Evolutionary conservation across 352 stramenopile genomes (phyloP).

Genomic region (Pythium brassicae): DNA sequence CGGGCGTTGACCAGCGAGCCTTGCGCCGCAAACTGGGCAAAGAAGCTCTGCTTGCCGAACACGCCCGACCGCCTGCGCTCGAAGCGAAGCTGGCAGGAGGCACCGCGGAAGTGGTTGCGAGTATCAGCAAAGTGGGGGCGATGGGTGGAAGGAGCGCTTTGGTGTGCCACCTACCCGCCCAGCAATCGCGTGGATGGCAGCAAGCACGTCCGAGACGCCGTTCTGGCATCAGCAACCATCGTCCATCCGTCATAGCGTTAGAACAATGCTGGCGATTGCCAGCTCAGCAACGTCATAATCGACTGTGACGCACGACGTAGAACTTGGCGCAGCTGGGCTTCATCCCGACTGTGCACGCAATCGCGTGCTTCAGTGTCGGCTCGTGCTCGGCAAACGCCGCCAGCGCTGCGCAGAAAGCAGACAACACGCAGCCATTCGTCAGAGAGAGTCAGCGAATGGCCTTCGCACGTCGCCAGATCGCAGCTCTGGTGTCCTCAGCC

Average conservation of each 20-base stretch:
- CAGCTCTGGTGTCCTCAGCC: too few species aligned
- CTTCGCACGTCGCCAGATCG: too few species aligned
- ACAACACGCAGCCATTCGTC: too few species aligned
- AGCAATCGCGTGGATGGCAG: slow-evolving; percentile 43
- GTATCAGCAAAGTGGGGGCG: not conserved
- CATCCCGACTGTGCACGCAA: slow-evolving; percentile 96
- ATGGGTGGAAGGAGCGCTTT: not conserved
- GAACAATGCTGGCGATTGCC: not conserved
- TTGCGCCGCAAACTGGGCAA: slow-evolving; percentile 13
- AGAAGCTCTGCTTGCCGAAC: slow-evolving; percentile 14
- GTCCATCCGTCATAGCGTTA: too few species aligned
- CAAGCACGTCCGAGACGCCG: slow-evolving; percentile 46
- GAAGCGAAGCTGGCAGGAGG: slow-evolving; percentile 14
- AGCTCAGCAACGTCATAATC: not conserved
- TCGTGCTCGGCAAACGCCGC: slow-evolving; percentile 35
- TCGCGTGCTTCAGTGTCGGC: slow-evolving; percentile 43
- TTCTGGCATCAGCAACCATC: slow-evolving; percentile 21
- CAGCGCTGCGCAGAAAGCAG: slow-evolving; percentile 34
- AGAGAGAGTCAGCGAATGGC: too few species aligned
- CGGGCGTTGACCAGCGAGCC: slow-evolving; percentile 17
- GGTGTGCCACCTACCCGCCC: slow-evolving; percentile 25
- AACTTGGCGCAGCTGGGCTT: slow-evolving; percentile 95
- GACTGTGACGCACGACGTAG: slow-evolving; percentile 74
- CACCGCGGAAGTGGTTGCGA: not conserved
- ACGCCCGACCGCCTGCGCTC: slow-evolving; percentile 9